Evolutionary conservation across 495 filamentous ascomycete species (phyloP), one percentile per base, ranked within the genome.

Genomic region (Xanthoparmelia taractica): DNA sequence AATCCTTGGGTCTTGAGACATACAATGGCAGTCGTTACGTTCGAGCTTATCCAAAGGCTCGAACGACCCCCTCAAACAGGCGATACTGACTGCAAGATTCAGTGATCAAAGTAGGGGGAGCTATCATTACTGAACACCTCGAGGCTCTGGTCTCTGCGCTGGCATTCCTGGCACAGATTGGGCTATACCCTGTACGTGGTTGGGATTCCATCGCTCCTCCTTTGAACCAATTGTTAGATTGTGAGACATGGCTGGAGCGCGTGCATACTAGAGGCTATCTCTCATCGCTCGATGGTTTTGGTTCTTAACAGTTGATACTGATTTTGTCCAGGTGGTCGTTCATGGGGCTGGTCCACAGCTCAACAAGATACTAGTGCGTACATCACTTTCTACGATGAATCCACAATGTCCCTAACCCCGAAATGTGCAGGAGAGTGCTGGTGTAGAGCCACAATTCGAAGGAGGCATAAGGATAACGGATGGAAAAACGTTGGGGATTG

Each of bases 51-150:
- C 2, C 48, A 5, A 52, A 15, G 10, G 48, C 48, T 29, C 48
- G 18, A 17, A 52, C 18, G 1, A 18, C 15, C 25, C 48, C 48
- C 48, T 15, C 45, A 6, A 18, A 52, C 5, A 1, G 48, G 6
- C 48, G 11, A 15, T 31, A 18, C 48, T 52, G 48, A 52, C 48
- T 18, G 15, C 13, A 1, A 18, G 0, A 18, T 31, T 5, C 94
- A 68, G 94, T 98, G 58, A 97, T 98, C 75, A 98, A 98, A 80
- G 95, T 98, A 59, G 94, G 94, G 29, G 94, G 94, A 58, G 94
- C 95, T 58, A 97, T 97, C 69, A 86, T 98, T 68, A 96, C 93
- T 64, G 93, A 97, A 74, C 90, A 96, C 77, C 81, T 96, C 59
- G 87, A 96, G 73, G 89, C 88, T 52, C 82, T 98, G 58, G 94